Conservation (phyloP, 129 eudicot genomes). For the Heracleum sosnowskyi region DNA sequence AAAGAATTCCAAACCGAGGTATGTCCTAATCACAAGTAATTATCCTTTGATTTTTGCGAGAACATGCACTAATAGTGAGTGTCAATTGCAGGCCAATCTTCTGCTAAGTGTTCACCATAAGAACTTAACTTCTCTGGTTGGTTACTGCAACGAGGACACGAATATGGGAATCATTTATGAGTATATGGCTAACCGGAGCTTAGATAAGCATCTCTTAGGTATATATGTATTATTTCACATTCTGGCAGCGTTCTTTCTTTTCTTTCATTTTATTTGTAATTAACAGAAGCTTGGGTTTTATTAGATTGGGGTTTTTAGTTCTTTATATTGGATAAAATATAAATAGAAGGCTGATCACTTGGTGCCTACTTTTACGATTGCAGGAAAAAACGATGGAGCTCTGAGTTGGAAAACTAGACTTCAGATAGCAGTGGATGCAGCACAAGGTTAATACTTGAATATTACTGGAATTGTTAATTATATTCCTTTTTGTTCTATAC, state of each 20-base stretch:
- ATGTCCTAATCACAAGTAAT: neutral
- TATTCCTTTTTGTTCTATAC: neutral
- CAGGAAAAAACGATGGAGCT: conserved; percentile 17
- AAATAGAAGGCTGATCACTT: neutral
- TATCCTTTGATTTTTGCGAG: neutral
- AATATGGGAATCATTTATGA: conserved; percentile 53
- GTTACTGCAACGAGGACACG: conserved; percentile 50
- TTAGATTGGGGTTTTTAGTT: neutral
- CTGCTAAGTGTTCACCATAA: conserved; percentile 45
- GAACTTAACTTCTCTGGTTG: conserved; percentile 43
- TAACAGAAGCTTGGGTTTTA: neutral
- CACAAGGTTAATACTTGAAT: conserved; percentile 32
- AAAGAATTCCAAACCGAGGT: conserved; percentile 56
- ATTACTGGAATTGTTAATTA: neutral
- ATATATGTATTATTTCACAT: neutral
- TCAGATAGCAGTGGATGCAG: conserved; percentile 45
- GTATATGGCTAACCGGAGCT: conserved; percentile 55
- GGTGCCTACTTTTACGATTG: neutral
- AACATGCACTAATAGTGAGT: neutral
- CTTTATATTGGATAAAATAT: neutral
- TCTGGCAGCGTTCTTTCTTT: neutral
- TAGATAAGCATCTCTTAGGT: conserved; percentile 46
- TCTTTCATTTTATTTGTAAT: neutral
- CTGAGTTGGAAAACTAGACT: conserved; percentile 44
- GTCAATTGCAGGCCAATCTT: conserved; percentile 29